These are phyloP conservation scores for Trichothecium sympodiale DNA, from an alignment of 2,329 filamentous ascomycete species.

Conservation along the genomic window DNA sequence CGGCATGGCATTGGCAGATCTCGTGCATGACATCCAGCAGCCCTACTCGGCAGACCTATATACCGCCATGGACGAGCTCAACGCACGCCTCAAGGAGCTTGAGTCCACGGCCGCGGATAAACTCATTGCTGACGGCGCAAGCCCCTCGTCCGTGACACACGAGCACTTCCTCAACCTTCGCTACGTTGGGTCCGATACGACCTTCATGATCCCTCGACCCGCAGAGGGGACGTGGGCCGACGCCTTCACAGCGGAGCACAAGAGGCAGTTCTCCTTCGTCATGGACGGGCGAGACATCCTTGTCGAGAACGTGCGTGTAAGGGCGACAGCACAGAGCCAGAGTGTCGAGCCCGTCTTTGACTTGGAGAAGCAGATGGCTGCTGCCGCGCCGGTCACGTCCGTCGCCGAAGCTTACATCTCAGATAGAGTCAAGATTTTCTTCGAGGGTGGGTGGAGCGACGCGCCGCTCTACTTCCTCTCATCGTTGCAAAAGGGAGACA, in stretches of 20 bases:
- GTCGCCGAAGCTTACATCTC: slow-evolving; percentile 4
- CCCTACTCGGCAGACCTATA: slow-evolving; percentile 54
- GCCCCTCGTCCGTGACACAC: neutral
- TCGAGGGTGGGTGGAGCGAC: slow-evolving; percentile 69
- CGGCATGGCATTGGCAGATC: slow-evolving; percentile 84
- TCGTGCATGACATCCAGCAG: slow-evolving; percentile 83
- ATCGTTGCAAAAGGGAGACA: slow-evolving; percentile 25
- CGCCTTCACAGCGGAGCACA: slow-evolving; percentile 24
- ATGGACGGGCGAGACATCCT: slow-evolving; percentile 23
- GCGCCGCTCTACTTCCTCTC: slow-evolving; percentile 10
- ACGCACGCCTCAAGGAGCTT: slow-evolving; percentile 18
- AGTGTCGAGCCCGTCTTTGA: slow-evolving; percentile 10
- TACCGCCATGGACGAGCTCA: slow-evolving; percentile 52
- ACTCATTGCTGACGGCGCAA: slow-evolving; percentile 3
- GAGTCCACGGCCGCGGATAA: slow-evolving; percentile 3
- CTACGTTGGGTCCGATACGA: slow-evolving; percentile 30
- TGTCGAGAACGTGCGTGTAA: slow-evolving; percentile 31
- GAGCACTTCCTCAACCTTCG: slow-evolving; percentile 30
- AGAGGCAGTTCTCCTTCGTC: slow-evolving; percentile 29
- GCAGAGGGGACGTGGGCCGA: slow-evolving; percentile 8
- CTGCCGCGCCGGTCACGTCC: neutral
- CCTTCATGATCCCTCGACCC: slow-evolving; percentile 19
- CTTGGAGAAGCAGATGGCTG: slow-evolving; percentile 4
- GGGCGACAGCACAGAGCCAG: slow-evolving; percentile 20
- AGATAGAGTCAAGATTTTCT: slow-evolving; percentile 60